Base-by-base conservation (phyloP, 2,329 filamentous ascomycete genomes). In the Ploettnerulaceae sp. region DNA sequence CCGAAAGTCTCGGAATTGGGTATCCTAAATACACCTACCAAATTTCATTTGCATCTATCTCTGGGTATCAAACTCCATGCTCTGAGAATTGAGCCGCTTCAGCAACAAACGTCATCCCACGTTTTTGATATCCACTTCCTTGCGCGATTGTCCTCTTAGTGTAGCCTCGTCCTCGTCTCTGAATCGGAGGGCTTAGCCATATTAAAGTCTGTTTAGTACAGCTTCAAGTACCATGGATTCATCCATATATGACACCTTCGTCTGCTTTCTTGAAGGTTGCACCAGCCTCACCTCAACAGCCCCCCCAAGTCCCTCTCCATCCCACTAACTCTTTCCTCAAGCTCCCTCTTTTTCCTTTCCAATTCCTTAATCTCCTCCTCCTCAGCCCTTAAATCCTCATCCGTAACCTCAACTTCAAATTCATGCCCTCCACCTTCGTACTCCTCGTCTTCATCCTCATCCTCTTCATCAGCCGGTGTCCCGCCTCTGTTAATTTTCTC, bases 231-330 rank as follows among this genome's bases (percentile, higher is more conserved):
- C n/a, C n/a, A n/a, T n/a, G n/a, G n/a, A n/a, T n/a, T n/a, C n/a
- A n/a, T n/a, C n/a, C n/a, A n/a, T n/a, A n/a, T n/a, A n/a, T n/a
- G n/a, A n/a, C n/a, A n/a, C n/a, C n/a, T n/a, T n/a, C n/a, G n/a
- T n/a, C n/a, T n/a, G n/a, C n/a, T n/a, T n/a, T n/a, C n/a, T n/a
- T n/a, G n/a, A n/a, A 35, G 14, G 22, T 9, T 7, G 15, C n/a
- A 9, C 4, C 3, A 44, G n/a, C n/a, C 25, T 62, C 54, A 64
- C 32, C 62, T 52, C 35, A 64, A 36, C 29, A 83, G 60, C 0
- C 79, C 79, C 15, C 79, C 80, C n/a, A 86, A 69, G 62, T 85
- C 81, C 57, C 73, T 75, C 51, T 83, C 81, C 76, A 86, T 84
- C 1, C 78, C 80, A 35, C 69, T 75, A n/a, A 86, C 79, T 25